Evolutionary conservation across 139 green algal genomes (phyloP).

Genomic region (Klebsormidium nitens): DNA sequence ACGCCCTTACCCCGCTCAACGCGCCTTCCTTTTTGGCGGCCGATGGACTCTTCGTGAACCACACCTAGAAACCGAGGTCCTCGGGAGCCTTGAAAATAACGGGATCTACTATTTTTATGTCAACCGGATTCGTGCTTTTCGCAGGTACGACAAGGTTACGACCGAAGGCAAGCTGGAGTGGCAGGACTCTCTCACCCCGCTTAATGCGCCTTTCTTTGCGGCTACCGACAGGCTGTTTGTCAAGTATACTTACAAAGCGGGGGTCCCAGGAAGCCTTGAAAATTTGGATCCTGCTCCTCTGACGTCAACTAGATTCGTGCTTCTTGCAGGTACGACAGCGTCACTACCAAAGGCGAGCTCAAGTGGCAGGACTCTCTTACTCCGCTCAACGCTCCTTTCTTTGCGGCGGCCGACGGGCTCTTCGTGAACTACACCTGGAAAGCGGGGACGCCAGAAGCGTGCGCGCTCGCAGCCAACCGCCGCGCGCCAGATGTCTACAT

Average conservation of each 20-base stretch:
- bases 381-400: conserved; percentile 59
- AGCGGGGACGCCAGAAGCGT: conserved; percentile 17
- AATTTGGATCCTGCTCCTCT: no score
- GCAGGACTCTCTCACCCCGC: conserved; percentile 62
- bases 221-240: no score
- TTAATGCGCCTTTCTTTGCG: conserved; percentile 63
- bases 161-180: conserved; percentile 59
- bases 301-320: background rate
- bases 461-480: conserved; percentile 26
- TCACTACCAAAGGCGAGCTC: conserved; percentile 66
- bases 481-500: conserved; percentile 63
- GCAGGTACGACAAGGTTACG: conserved; percentile 73
- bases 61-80: no score
- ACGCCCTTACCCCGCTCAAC: conserved; percentile 60
- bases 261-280: no score
- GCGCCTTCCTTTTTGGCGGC: no score
- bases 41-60: no score
- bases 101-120: no score
- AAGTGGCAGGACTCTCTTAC: conserved; percentile 75
- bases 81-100: no score
- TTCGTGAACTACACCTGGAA: conserved; percentile 78
- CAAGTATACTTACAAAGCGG: no score
- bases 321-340: conserved; percentile 72
- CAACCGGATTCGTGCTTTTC: background rate
- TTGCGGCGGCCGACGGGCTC: conserved; percentile 62